These are phyloP conservation scores for Peribolospora baueri DNA, from an alignment of 768 basidiomycete species.

Conservation along the genomic window DNA sequence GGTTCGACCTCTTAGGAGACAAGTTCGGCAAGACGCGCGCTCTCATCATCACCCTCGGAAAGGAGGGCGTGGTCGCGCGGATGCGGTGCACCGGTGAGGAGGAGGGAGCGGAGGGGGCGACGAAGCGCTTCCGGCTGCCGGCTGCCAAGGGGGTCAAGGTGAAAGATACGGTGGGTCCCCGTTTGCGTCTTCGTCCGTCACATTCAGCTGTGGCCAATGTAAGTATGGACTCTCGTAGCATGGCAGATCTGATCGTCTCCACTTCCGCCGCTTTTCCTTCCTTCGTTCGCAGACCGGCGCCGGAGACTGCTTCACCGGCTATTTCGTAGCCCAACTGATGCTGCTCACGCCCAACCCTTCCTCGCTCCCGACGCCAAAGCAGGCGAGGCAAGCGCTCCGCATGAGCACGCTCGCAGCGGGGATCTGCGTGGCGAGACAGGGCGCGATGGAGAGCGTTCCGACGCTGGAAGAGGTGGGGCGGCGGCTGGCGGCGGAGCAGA, in stretches of 20 bases:
- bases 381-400: not conserved
- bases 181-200: too few species aligned
- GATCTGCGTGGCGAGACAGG: slow-evolving; percentile 13
- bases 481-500: slow-evolving; percentile 1
- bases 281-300: slow-evolving; percentile 11
- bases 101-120: not conserved
- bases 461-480: slow-evolving; percentile 7
- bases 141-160: slow-evolving; percentile 5
- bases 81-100: not conserved
- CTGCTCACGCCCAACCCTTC: too few species aligned
- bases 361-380: too few species aligned
- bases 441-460: slow-evolving; percentile 17
- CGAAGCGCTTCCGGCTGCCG: not conserved
- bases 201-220: too few species aligned
- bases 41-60: slow-evolving; percentile 9
- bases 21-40: not conserved
- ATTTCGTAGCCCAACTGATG: slow-evolving; percentile 1
- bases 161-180: slow-evolving; percentile 5
- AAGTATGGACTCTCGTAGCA: too few species aligned
- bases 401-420: slow-evolving; percentile 12
- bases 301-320: slow-evolving; percentile 16
- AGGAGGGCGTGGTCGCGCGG: slow-evolving; percentile 1
- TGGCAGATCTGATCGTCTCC: too few species aligned
- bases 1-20: not conserved
- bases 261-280: too few species aligned